These are phyloP conservation scores for Fusarium vanettenii DNA, from an alignment of 2,329 filamentous ascomycete species.

Conservation along the genomic window DNA sequence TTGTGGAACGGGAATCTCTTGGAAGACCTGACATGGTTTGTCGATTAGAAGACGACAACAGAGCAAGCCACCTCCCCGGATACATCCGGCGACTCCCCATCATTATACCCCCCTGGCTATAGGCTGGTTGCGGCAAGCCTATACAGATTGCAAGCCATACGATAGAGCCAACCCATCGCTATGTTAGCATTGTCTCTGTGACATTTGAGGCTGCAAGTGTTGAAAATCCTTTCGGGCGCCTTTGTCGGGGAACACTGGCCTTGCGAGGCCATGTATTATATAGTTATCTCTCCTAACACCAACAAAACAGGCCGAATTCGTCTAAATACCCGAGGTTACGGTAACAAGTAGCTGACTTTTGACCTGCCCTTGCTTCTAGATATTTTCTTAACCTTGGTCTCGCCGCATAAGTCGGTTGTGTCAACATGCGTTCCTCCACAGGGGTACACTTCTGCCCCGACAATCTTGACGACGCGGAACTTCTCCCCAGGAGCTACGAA, in stretches of 20 bases:
- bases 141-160: background rate
- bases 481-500: constrained; percentile 55
- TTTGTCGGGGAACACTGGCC: background rate
- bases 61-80: background rate
- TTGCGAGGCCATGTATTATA: background rate
- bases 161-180: background rate
- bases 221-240: background rate
- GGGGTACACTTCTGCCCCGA: constrained; percentile 76
- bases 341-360: constrained; percentile 39
- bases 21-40: constrained; percentile 37
- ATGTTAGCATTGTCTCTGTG: background rate
- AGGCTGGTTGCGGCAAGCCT: background rate
- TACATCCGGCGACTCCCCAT: background rate
- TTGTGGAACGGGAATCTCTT: constrained; percentile 44
- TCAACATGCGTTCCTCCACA: constrained; percentile 81
- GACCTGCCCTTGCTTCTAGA: constrained; percentile 40
- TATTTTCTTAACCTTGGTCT: constrained; percentile 75
- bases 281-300: background rate
- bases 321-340: background rate
- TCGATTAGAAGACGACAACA: background rate
- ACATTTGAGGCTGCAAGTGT: background rate
- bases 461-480: constrained; percentile 76
- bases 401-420: constrained; percentile 67
- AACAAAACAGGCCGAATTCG: background rate
- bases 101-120: background rate